Base-by-base conservation (phyloP, 768 basidiomycete species). In the Sarcomyxa edulis region DNA sequence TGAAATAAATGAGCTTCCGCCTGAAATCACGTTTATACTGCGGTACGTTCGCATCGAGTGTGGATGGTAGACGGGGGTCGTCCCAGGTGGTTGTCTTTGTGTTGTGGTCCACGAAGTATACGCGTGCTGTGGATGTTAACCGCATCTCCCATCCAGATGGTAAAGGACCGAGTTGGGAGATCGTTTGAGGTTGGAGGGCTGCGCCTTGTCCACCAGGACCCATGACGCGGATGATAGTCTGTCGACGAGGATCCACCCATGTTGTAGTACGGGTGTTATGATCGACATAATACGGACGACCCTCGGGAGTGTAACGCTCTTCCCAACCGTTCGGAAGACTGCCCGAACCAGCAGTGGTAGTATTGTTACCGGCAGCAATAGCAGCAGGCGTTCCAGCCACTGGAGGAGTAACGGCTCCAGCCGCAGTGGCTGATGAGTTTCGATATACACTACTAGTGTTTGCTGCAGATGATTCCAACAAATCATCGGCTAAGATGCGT, bases 31-130 rank as follows among this genome's bases (percentile, higher is more conserved):
- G 93, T 73, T 99, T 98, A 76, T 98, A 98, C 65, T 99, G 96
- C 12, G 96, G 96, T 1, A 98, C 95, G 52, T 96, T 97, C 31
- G 91, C 76, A 59, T 98, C 96, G 44, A 98, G 70, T 28, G 92
- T 89, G 8, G 94, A 96, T 8, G 96, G 96, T 49, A 91, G 63
- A 37, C 96, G 89, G 14, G 95, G 95, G 59, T 99, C 96, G 60
- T 99, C 96, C 96, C 96, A 99, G 1, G 96, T 99, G 21, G 96
- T 99, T 22, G 96, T 99, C 78, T 98, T 97, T 39, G 96, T 98
- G 66, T 98, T 98, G 69, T 99, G 96, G 60, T 99, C 96, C 37
- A 99, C 96, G 56, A 99, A 99, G 70, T 99, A 99, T 6, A 99
- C 96, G 33, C 96, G 84, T 2, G 96, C 95, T 1, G 96, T 98